phyloP scores from a whole-genome alignment of 1,139 yeast species.

The Maudiozyma humilis region DNA sequence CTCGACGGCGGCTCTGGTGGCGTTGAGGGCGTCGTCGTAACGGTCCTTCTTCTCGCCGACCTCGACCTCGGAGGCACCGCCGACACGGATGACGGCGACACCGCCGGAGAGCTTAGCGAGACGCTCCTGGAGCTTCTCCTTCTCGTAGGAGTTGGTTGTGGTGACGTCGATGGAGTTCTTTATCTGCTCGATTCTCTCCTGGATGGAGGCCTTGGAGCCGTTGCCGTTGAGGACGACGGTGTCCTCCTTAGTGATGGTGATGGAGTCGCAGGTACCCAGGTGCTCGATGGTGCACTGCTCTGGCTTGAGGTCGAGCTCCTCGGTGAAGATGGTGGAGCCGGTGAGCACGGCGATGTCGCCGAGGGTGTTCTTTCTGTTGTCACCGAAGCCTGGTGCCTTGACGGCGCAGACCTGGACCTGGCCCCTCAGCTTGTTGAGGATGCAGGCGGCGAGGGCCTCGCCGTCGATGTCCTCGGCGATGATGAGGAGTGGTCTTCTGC shows the following conservation, averaged over 20 bases:
- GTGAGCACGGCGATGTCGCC: slow-evolving; percentile 96
- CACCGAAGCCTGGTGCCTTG: slow-evolving; percentile 99
- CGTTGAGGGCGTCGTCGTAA: slow-evolving; percentile 97
- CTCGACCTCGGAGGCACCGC: slow-evolving; percentile 97
- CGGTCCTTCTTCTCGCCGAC: slow-evolving; percentile 99
- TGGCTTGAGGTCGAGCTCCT: slow-evolving; percentile 95
- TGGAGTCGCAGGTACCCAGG: slow-evolving; percentile 87
- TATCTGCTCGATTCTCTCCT: slow-evolving; percentile 93
- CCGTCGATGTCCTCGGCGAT: slow-evolving; percentile 97
- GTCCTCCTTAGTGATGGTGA: slow-evolving; percentile 94
- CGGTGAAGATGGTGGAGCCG: slow-evolving; percentile 98
- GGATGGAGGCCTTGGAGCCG: slow-evolving; percentile 82
- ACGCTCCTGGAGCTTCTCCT: slow-evolving; percentile 96
- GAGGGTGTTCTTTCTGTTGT: slow-evolving; percentile 94
- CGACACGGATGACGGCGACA: slow-evolving; percentile 97
- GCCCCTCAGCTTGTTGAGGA: slow-evolving; percentile 95
- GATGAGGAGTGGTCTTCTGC: slow-evolving; percentile 90
- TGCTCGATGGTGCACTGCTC: slow-evolving; percentile 90
- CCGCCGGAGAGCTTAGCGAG: slow-evolving; percentile 97
- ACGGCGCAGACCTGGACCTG: slow-evolving; percentile 98
- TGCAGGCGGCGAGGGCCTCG: slow-evolving; percentile 98
- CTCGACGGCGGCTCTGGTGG: slow-evolving; percentile 99
- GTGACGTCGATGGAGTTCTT: slow-evolving; percentile 70
- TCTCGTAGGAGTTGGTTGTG: slow-evolving; percentile 87
- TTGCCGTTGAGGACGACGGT: slow-evolving; percentile 94